Evolutionary conservation across 176 grass and related monocot genomes (phyloP), one percentile per base, ranked within the genome.

Genomic region (Triticum timopheevii): DNA sequence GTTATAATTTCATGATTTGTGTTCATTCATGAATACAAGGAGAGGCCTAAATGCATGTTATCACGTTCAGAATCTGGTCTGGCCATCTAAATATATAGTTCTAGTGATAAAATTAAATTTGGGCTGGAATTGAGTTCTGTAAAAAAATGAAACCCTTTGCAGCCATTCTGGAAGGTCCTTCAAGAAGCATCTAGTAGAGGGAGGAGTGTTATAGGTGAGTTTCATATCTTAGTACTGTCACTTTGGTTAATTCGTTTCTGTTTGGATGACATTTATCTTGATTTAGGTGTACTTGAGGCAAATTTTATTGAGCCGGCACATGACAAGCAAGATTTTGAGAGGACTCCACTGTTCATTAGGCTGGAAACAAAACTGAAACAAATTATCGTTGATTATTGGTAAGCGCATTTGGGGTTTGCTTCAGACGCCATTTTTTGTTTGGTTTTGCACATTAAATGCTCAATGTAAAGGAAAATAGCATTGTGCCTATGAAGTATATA

Each of bases 251-350:
- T 13, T 13, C 28, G 13, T 52, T 50, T 83, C 16, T 86, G 70
- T 67, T 34, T 80, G 19, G n/a, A 69, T 91, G 44, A 79, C 65
- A 33, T 40, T 11, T 84, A 13, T 87, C 72, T 54, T 73, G n/a
- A 88, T 88, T 73, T 68, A 98, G 96, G 96, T 92, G 88, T 98
- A 92, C 92, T 95, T 17, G 96, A 98, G 85, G 96, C 96, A 78
- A 94, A 98, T 90, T 98, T 95, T 82, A 98, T 98, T 77, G 96
- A 98, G 88, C 96, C 96, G 47, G 93, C 96, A 86, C 96, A 98
- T 86, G 96, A 98, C 88, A 98, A 98, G 64, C 96, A 98, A 86
- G 96, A 98, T 82, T 98, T 98, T 82, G 96, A 98, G 89, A 91
- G 93, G 78, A 98, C 96, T 27, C 91, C 91, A 56, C 83, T 98